These are phyloP conservation scores for Omphalotus olearius DNA, from an alignment of 1,284 basidiomycete genomes.

Conservation along the genomic window DNA sequence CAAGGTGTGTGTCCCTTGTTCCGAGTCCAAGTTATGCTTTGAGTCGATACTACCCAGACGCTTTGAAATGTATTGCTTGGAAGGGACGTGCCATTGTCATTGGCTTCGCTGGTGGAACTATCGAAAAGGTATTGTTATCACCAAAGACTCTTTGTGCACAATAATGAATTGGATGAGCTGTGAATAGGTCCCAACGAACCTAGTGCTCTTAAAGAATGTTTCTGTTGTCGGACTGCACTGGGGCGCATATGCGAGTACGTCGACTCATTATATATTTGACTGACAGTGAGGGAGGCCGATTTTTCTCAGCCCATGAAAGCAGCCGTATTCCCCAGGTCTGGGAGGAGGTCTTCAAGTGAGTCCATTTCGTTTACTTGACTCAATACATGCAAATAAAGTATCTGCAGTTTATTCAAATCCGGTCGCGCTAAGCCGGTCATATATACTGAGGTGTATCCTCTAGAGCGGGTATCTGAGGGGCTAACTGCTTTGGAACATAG, in stretches of 20 bases:
- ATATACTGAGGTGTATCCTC: constrained; percentile 67
- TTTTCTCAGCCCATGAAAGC: constrained; percentile 59
- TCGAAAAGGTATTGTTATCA: constrained; percentile 71
- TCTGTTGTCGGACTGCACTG: constrained; percentile 81
- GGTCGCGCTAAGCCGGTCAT: constrained; percentile 69
- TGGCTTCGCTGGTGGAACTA: constrained; percentile 85
- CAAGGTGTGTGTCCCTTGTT: constrained; percentile 38
- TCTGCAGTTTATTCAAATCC: constrained; percentile 58
- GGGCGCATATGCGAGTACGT: constrained; percentile 62
- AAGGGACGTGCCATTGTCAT: constrained; percentile 90
- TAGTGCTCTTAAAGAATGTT: constrained; percentile 86
- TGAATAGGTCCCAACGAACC: constrained; percentile 75
- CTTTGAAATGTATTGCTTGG: constrained; percentile 90
- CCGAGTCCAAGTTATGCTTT: not conserved
- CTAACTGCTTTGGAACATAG: constrained; percentile 72
- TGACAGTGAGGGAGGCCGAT: not conserved
- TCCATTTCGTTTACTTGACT: constrained; percentile 9
- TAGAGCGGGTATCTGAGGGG: constrained; percentile 60
- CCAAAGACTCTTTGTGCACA: not conserved
- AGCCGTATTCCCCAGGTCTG: constrained; percentile 67
- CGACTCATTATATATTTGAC: not conserved
- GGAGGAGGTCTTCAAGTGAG: constrained; percentile 67
- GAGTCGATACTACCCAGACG: constrained; percentile 35
- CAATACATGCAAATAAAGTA: constrained; percentile 4
- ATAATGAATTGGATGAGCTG: not conserved